phyloP scores from a whole-genome alignment of 73 alveolate species.

The Paramecium caudatum region DNA sequence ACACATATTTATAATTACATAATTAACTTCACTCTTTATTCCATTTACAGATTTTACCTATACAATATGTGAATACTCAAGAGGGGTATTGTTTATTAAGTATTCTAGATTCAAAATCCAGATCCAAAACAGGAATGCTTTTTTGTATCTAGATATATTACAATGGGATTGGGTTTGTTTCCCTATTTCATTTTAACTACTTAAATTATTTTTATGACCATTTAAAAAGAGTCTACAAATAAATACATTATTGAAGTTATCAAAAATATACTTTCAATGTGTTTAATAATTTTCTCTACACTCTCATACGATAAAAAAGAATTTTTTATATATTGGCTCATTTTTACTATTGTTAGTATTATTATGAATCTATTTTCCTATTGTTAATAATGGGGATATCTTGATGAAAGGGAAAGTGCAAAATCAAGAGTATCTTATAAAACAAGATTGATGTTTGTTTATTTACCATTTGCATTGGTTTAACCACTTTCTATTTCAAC shows the following conservation, averaged over 20 bases:
- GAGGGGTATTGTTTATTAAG: neutral
- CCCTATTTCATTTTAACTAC: neutral
- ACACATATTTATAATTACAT: neutral
- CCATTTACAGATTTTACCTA: constrained; percentile 52
- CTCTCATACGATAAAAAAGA: neutral
- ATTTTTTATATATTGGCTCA: neutral
- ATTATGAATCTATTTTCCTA: neutral
- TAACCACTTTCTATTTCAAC: constrained; percentile 29
- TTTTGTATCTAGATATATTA: neutral
- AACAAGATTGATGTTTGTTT: neutral
- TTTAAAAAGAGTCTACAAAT: neutral
- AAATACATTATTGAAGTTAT: neutral
- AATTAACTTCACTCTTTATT: constrained; percentile 48
- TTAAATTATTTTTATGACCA: constrained; percentile 1
- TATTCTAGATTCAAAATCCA: neutral
- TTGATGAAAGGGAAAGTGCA: neutral
- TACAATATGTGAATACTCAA: constrained; percentile 1
- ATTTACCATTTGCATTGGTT: neutral
- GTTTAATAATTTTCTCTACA: neutral
- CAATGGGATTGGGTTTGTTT: neutral
- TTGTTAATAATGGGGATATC: neutral
- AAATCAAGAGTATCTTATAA: neutral
- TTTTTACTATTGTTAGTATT: neutral
- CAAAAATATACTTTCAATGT: neutral
- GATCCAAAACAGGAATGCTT: constrained; percentile 8